phyloP scores from a whole-genome alignment of 495 filamentous ascomycete species.

The Daldinia vernicosa region DNA sequence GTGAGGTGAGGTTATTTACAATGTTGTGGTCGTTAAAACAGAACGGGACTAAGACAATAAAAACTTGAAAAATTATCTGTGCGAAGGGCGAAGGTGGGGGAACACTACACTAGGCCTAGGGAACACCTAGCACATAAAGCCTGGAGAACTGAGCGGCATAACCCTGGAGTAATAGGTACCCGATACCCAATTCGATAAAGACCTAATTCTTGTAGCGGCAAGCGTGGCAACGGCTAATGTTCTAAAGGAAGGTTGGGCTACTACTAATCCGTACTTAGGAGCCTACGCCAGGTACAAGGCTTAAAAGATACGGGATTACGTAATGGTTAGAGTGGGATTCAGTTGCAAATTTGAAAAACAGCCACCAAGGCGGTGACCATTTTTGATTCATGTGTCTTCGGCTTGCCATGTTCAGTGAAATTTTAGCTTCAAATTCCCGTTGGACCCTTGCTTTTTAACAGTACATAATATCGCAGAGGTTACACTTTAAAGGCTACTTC shows the following conservation, averaged over 20 bases:
- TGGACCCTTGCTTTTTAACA: conserved; percentile 5
- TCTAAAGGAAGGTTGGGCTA: not conserved
- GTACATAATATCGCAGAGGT: not conserved
- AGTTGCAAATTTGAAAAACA: conserved; percentile 12
- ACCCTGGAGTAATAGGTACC: conserved; percentile 16
- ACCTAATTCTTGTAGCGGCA: conserved; percentile 6
- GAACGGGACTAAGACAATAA: conserved; percentile 2
- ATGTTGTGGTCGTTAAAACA: not conserved
- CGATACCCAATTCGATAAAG: conserved; percentile 5
- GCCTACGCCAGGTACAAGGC: not conserved
- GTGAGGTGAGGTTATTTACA: conserved; percentile 1
- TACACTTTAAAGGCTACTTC: not conserved
- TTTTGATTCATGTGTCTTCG: conserved; percentile 25
- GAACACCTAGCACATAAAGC: conserved; percentile 3
- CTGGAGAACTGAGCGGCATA: conserved; percentile 18
- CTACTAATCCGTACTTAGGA: too few species aligned
- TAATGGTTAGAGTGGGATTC: too few species aligned
- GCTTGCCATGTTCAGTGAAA: conserved; percentile 30
- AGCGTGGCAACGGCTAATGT: conserved; percentile 11
- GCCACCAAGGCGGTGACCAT: conserved; percentile 24
- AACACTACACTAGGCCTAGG: too few species aligned
- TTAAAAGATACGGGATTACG: not conserved
- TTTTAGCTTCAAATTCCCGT: not conserved
- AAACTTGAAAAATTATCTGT: conserved; percentile 17
- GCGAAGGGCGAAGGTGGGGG: conserved; percentile 20